Evolutionary conservation across 169 alveolate genomes (phyloP), one percentile per base, ranked within the genome.

Genomic region (Plasmodium gonderi): DNA sequence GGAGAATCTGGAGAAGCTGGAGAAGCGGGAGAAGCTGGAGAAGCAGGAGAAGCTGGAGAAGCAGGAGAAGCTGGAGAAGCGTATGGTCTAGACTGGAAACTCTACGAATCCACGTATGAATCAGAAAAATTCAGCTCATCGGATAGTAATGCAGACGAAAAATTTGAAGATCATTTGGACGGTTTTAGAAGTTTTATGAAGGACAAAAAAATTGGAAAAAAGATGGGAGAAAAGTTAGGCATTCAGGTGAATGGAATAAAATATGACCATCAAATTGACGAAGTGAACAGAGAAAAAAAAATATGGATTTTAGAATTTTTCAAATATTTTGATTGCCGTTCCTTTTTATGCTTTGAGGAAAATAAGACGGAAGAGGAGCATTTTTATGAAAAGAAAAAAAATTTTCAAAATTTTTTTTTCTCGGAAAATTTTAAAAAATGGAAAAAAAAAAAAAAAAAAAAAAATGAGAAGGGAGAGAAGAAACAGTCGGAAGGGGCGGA

Each of bases 101-200:
- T 20, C 26, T 83, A 33, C 42, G 76, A 45, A 9, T 33, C 74
- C 42, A 38, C 83, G 68, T 29, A 49, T 6, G 20, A 51, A 14
- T 83, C 92, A 42, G 92, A 83, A 60, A 83, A 83, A 40, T 83
- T 83, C n/a, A 83, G 92, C 44, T 69, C 81, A 60, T 83, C 92
- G 2, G 75, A 79, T 23, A 83, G 72, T 23, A 60, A 42, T 36
- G 92, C 54, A 2, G 42, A 5, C 3, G 65, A 42, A 7, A 72
- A 29, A 26, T 23, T 83, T n/a, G 76, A 72, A 20, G 49, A 47
- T 7, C 23, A 33, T 72, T 47, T 83, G 44, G 85, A 83, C 23
- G 44, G 64, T 36, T 83, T 47, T 83, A 60, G 45, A 83, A 72
- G 76, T 9, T 33, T 11, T 36, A 29, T 23, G 11, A 69, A 7